Base-by-base conservation (phyloP, 2,329 filamentous ascomycete genomes). In the Alternaria dauci region DNA sequence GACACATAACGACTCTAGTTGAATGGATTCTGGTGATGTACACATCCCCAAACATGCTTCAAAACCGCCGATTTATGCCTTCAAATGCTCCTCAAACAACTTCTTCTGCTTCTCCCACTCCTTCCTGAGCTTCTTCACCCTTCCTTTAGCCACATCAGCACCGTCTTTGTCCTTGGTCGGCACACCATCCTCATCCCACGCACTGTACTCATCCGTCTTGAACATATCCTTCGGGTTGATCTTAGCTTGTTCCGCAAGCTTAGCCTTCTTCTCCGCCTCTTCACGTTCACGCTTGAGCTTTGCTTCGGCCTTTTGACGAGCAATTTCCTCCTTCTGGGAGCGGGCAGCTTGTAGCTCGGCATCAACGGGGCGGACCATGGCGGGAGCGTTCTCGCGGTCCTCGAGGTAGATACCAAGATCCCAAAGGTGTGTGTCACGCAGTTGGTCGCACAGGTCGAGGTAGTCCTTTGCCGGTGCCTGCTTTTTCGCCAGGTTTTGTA, bases 101-200 rank as follows among this genome's bases (percentile, higher is more conserved):
- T 94, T 96, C 84, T 93, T 95, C 82, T 97, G 94, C 76, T 85
- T 89, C 70, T 96, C 91, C 92, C 92, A 96, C 57, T 93, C 89
- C 83, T 97, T 97, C 80, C 85, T 89, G 69, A 97, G 78, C 82
- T 92, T 94, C 85, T 97, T 97, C 52, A 81, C 74, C 73, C 88
- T 87, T 61, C 86, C 91, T 83, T 97, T 97, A 5, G 91, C 86
- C 38, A 97, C 84, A 68, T 96, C 92, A 62, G 88, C 89, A 0
- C 93, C 93, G 32, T 91, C 88, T 63, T 87, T 88, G 76, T 93
- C 87, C 79, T 89, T 91, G 0, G 86, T 91, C 2, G 94, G 94
- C 64, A 97, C 63, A 0, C 94, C 94, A 58, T 94, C 89, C 6
- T 85, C 89, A 74, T 97, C 93, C 92, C 92, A 97, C 18, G 86